A percentile compares a stretch with the other conserved stretches of the same genome.
These are phyloP conservation scores for Eucalyptus cladocalyx DNA, from an alignment of 345 rosid genomes.

Conservation along the genomic window DNA sequence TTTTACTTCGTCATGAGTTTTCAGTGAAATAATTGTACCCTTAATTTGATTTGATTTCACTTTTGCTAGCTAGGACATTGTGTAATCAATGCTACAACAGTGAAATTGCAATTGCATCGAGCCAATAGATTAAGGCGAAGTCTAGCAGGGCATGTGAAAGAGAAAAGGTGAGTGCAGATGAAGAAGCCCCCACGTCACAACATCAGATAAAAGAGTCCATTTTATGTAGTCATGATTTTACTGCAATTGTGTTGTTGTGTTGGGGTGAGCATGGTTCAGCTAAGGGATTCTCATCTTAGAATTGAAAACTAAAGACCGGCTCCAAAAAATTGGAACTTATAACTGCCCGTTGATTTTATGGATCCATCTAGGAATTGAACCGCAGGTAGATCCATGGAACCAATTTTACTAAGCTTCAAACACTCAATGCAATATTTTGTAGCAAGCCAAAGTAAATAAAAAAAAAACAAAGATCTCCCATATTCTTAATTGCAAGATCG, in stretches of 20 bases:
- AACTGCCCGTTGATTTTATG: no score
- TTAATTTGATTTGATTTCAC: not conserved
- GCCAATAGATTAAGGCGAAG: not conserved
- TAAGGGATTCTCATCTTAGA: no score
- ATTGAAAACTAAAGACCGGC: accelerated
- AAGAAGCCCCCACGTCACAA: not conserved
- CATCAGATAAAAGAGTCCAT: not conserved
- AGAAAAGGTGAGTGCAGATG: not conserved
- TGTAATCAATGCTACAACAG: accelerated
- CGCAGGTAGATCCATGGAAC: accelerated
- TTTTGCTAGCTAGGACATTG: not conserved
- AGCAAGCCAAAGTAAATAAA: no score
- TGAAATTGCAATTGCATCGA: not conserved
- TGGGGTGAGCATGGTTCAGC: no score
- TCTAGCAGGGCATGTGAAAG: not conserved
- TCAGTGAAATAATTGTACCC: not conserved
- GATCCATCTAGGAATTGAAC: no score
- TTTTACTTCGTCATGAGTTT: not conserved
- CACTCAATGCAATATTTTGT: no score
- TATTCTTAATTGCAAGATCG: no score
- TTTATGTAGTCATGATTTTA: not conserved
- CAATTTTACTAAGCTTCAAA: no score
- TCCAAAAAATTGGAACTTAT: accelerated
- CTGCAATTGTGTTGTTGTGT: not conserved
- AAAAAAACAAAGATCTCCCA: no score